Conservation (phyloP, 2,329 filamentous ascomycete genomes). For the Colletotrichum incanum region DNA sequence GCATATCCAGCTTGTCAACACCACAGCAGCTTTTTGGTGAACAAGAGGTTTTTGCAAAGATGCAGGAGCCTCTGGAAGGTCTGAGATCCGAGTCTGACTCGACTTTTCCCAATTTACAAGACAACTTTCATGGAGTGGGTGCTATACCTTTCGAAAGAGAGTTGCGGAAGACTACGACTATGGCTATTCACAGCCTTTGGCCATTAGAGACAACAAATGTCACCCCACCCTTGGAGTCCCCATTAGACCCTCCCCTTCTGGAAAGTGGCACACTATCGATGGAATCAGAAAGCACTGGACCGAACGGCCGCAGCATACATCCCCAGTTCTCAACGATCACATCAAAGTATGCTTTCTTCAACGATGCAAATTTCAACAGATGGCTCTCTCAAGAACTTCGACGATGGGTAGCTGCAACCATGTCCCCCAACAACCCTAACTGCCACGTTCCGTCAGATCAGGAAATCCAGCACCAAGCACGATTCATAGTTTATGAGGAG, state of each 20-base stretch:
- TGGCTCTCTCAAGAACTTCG: conserved; percentile 46
- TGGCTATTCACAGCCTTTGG: neutral
- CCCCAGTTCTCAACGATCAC: conserved; percentile 4
- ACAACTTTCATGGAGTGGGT: neutral
- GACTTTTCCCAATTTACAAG: neutral
- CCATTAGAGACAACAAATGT: neutral
- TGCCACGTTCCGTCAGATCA: conserved; percentile 53
- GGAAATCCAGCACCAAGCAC: conserved; percentile 54
- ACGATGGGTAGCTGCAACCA: conserved; percentile 48
- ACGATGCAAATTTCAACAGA: conserved; percentile 48
- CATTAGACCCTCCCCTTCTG: neutral
- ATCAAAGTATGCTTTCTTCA: conserved; percentile 41
- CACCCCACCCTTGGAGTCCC: neutral
- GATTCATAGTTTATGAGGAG: conserved; percentile 52
- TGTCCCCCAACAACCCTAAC: conserved; percentile 51
- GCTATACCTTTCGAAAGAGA: neutral
- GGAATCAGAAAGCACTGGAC: neutral
- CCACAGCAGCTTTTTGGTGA: too few relatives aligned
- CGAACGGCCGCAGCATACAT: neutral
- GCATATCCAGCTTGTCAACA: neutral
- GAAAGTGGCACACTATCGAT: neutral
- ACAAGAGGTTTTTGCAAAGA: neutral
- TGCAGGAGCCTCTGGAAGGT: neutral
- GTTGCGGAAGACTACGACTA: neutral
- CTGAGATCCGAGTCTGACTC: too few relatives aligned